A percentile compares a stretch with the other conserved stretches of the same genome.
Evolutionary conservation across 176 grass and related monocot genomes (phyloP).

Genomic region (Pontederia crassipes): DNA sequence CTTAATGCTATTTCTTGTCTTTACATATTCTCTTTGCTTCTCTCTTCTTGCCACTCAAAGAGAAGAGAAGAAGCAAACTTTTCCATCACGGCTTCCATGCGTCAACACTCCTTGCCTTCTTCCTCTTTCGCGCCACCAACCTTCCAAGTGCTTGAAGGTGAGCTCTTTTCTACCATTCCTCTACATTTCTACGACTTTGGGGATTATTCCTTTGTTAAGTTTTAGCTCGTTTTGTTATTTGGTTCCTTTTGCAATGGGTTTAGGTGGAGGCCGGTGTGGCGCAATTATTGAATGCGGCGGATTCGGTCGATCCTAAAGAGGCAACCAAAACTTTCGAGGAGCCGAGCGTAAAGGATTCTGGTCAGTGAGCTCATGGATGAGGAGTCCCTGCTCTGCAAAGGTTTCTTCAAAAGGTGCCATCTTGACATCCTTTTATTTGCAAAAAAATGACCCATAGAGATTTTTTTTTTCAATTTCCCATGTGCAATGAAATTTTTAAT

Average conservation of each 20-base stretch:
- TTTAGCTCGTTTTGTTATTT: neutral
- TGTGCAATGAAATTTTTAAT: too few relatives aligned
- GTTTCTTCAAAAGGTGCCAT: too few relatives aligned
- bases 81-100: neutral
- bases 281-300: neutral
- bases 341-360: neutral
- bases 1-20: too few relatives aligned
- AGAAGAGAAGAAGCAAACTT: neutral
- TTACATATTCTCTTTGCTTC: too few relatives aligned
- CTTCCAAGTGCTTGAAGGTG: conserved; percentile 4
- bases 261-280: neutral
- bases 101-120: neutral
- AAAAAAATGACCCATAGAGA: too few relatives aligned
- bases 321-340: neutral
- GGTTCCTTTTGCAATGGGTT: neutral
- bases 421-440: too few relatives aligned
- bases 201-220: neutral
- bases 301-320: neutral
- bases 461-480: too few relatives aligned
- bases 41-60: too few relatives aligned
- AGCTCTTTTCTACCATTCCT: neutral
- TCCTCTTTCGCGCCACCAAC: neutral
- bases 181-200: neutral
- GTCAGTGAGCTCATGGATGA: neutral
- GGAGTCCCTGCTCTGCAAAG: neutral